These are phyloP conservation scores for Miscanthus lutarioriparius DNA, from an alignment of 176 grass and related monocot genomes.

Conservation along the genomic window DNA sequence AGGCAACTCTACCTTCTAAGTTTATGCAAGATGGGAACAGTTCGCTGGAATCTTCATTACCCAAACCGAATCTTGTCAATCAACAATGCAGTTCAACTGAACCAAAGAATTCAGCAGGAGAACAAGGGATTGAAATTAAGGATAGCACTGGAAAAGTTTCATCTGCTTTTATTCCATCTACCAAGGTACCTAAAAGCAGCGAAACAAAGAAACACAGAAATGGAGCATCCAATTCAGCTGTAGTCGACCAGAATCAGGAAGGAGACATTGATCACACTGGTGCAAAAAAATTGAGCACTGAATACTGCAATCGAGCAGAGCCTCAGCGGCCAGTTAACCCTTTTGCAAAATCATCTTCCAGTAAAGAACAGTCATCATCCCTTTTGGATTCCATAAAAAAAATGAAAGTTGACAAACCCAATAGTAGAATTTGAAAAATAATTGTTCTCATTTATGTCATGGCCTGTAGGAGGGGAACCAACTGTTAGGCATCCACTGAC, in stretches of 20 bases:
- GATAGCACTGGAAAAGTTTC: slow-evolving; percentile 13
- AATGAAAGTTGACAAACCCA: slow-evolving; percentile 48
- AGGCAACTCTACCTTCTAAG: slow-evolving; percentile 13
- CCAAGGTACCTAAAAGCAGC: slow-evolving; percentile 32
- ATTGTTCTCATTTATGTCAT: neutral
- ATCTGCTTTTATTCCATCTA: slow-evolving; percentile 19
- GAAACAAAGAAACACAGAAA: slow-evolving; percentile 24
- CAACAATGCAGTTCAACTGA: slow-evolving; percentile 22
- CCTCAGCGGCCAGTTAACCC: slow-evolving; percentile 57
- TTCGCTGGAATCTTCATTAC: slow-evolving; percentile 16
- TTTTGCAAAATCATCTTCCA: slow-evolving; percentile 55
- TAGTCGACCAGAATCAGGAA: slow-evolving; percentile 10
- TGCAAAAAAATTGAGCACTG: neutral
- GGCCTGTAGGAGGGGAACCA: neutral
- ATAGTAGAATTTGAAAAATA: neutral
- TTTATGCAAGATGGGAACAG: slow-evolving; percentile 24
- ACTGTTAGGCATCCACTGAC: neutral
- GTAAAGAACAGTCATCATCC: slow-evolving; percentile 49
- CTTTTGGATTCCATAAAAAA: slow-evolving; percentile 72
- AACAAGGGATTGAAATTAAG: slow-evolving; percentile 12
- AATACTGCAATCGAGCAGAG: slow-evolving; percentile 4
- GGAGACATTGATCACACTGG: slow-evolving; percentile 17
- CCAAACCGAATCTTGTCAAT: slow-evolving; percentile 6
- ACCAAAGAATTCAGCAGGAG: slow-evolving; percentile 37
- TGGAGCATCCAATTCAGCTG: neutral